Conservation (phyloP, 2,329 filamentous ascomycete species). For the Botryotinia convoluta region DNA sequence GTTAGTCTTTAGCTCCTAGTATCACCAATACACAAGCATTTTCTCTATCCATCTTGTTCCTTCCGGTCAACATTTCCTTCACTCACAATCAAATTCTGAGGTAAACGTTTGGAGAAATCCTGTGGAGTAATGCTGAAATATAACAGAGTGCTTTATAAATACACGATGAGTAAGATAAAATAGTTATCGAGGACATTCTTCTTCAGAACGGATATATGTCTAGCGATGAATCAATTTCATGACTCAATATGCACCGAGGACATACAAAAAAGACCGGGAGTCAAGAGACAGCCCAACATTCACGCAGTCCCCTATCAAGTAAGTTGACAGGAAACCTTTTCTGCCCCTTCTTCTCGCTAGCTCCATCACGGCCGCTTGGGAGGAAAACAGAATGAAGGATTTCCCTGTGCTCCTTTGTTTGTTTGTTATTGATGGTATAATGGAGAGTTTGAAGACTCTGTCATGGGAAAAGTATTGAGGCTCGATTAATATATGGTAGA, state of each 20-base stretch:
- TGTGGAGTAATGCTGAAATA: neutral
- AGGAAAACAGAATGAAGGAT: neutral
- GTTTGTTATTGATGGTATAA: neutral
- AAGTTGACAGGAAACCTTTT: neutral
- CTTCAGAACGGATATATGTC: neutral
- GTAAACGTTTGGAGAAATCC: accelerated
- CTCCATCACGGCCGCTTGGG: neutral
- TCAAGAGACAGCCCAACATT: neutral
- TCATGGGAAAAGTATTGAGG: neutral
- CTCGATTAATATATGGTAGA: neutral
- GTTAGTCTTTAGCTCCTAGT: neutral
- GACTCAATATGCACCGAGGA: neutral
- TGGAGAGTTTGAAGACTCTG: neutral
- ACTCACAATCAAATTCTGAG: neutral
- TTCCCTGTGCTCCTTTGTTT: neutral
- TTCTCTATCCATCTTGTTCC: neutral
- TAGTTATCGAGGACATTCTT: neutral
- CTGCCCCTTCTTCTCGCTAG: neutral
- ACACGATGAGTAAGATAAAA: neutral
- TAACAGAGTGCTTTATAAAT: neutral
- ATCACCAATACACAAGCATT: neutral
- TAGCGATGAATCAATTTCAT: neutral
- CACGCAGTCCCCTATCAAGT: neutral
- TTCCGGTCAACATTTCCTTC: neutral
- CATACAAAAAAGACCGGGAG: neutral